These are phyloP conservation scores for Pseudozyma hubeiensis DNA, from an alignment of 1,284 basidiomycete genomes.

Conservation along the genomic window DNA sequence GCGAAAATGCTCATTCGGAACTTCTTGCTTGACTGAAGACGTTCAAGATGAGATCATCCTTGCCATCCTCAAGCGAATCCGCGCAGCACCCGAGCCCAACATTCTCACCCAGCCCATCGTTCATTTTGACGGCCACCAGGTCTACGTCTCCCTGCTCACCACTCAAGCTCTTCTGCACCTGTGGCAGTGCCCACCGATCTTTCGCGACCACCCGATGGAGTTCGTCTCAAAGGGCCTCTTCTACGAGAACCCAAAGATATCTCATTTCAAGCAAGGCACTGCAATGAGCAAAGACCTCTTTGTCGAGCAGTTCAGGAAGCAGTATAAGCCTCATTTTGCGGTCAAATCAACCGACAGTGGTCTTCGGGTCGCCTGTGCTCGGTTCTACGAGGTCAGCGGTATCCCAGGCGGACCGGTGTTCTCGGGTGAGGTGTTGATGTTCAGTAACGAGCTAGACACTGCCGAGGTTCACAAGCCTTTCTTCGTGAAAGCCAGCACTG, in stretches of 20 bases:
- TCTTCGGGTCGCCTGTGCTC: conserved; percentile 1
- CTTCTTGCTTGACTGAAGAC: background rate
- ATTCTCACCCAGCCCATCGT: background rate
- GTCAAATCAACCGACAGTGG: background rate
- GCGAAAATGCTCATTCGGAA: too few species aligned
- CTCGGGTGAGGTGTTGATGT: conserved; percentile 6
- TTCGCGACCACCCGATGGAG: background rate
- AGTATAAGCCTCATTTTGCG: background rate
- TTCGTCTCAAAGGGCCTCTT: conserved; percentile 10
- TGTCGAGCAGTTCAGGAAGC: conserved; percentile 3
- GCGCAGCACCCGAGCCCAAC: background rate
- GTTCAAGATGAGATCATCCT: conserved; percentile 7
- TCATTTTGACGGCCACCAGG: conserved; percentile 1
- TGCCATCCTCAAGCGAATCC: background rate
- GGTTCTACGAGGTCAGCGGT: conserved; percentile 6
- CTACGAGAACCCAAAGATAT: background rate
- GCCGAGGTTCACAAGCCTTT: conserved; percentile 1
- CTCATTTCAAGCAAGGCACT: background rate
- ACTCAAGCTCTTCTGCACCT: conserved; percentile 1
- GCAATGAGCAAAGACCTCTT: conserved; percentile 3
- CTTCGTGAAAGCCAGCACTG: conserved; percentile 1
- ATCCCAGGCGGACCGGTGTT: conserved; percentile 7
- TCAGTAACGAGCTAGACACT: conserved; percentile 10
- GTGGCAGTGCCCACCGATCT: background rate
- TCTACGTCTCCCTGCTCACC: background rate